A percentile compares a stretch with the other conserved stretches of the same genome.
Evolutionary conservation across 192 early-diverging fungal species (phyloP).

Genomic region (Backusella sp.): DNA sequence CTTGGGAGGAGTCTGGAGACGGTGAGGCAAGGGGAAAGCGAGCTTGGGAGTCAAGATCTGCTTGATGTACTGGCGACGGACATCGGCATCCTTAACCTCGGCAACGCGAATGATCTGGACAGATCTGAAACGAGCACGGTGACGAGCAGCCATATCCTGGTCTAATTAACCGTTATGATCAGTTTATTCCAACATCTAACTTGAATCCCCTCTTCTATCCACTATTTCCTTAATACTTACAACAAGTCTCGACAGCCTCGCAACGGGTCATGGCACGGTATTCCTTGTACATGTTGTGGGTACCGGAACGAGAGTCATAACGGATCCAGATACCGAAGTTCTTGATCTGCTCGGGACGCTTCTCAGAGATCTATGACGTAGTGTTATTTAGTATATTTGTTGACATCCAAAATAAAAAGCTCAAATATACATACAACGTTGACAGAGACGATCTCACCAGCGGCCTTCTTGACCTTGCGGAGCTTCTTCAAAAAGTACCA

Average conservation of each 20-base stretch:
- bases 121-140: constrained; percentile 95
- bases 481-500: constrained; percentile 99
- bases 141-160: constrained; percentile 99
- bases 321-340: constrained; percentile 99
- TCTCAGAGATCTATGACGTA: constrained; percentile 81
- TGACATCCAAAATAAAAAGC: neutral
- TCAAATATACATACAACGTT: constrained; percentile 65
- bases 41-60: constrained; percentile 89
- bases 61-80: constrained; percentile 96
- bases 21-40: constrained; percentile 99
- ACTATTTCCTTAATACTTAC: neutral
- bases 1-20: constrained; percentile 84
- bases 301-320: constrained; percentile 99
- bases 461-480: constrained; percentile 99
- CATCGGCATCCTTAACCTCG: constrained; percentile 83
- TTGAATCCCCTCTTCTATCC: neutral
- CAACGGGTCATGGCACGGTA: constrained; percentile 94
- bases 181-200: neutral
- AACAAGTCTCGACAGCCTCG: constrained; percentile 68
- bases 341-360: constrained; percentile 88
- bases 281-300: constrained; percentile 99
- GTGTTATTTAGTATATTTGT: neutral
- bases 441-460: constrained; percentile 97
- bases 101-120: constrained; percentile 99
- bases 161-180: constrained; percentile 33